Evolutionary conservation across 441 rosid species (phyloP).

Genomic region (Biscutella laevigata): DNA sequence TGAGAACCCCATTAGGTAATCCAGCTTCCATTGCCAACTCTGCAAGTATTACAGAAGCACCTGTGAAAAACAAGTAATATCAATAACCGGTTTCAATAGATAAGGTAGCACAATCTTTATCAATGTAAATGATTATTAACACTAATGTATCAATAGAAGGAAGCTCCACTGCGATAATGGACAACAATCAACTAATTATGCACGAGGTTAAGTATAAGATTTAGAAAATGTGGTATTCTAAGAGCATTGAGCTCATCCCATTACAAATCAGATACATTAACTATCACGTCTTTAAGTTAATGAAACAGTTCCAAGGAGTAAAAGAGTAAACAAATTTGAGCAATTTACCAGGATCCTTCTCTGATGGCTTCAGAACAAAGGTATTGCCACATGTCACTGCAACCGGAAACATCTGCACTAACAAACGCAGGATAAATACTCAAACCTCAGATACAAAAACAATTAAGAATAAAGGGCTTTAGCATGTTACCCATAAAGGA

Average conservation of each 20-base stretch:
- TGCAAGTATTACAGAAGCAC: slow-evolving; percentile 87
- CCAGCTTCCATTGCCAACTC: slow-evolving; percentile 94
- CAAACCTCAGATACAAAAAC: neutral
- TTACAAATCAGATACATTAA: too few species aligned
- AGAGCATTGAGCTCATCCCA: neutral
- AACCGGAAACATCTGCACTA: slow-evolving; percentile 82
- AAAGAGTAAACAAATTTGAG: neutral
- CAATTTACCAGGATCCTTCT: slow-evolving; percentile 79
- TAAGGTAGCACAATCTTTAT: neutral
- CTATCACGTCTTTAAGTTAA: neutral
- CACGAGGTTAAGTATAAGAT: neutral
- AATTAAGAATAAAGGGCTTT: neutral
- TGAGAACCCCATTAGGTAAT: slow-evolving; percentile 77
- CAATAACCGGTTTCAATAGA: neutral
- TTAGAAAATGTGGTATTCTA: neutral
- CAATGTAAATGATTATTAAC: neutral
- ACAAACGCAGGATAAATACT: neutral
- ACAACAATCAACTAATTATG: neutral
- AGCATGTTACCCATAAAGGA: slow-evolving; percentile 72
- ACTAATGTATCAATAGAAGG: neutral
- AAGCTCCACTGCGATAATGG: neutral
- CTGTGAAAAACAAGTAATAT: slow-evolving; percentile 31
- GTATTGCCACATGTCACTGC: slow-evolving; percentile 94
- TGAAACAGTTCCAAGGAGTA: neutral
- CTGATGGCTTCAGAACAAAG: slow-evolving; percentile 83